These are phyloP conservation scores for Colletotrichum incanum DNA, from an alignment of 2,329 filamentous ascomycete species.

Conservation along the genomic window DNA sequence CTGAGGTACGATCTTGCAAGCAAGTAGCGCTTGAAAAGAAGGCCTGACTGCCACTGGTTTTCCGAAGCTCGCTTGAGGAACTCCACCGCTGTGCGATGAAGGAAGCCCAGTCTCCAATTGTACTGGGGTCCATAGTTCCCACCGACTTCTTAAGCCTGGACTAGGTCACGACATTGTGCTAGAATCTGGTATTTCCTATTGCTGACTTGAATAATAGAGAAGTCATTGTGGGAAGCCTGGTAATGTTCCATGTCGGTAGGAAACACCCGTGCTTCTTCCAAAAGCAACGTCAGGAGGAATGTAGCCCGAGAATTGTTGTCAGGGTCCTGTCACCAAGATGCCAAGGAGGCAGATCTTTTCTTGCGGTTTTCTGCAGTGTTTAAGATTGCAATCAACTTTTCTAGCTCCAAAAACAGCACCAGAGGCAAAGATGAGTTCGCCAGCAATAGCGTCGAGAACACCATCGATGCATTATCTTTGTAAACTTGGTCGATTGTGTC, in stretches of 20 bases:
- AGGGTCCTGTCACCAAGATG: too few species aligned
- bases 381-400: neutral
- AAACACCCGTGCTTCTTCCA: too few species aligned
- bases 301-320: too few species aligned
- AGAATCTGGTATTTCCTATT: neutral
- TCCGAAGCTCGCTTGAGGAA: neutral
- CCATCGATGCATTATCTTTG: neutral
- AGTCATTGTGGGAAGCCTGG: too few species aligned
- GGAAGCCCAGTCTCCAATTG: conserved; percentile 5
- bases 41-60: neutral
- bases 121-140: neutral
- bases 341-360: too few species aligned
- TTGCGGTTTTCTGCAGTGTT: neutral
- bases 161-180: conserved; percentile 9
- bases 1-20: neutral
- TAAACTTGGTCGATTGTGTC: conserved; percentile 29
- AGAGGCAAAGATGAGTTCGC: neutral
- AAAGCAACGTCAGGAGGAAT: neutral
- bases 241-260: neutral
- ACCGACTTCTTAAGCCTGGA: conserved; percentile 5
- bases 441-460: conserved; percentile 22
- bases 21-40: neutral
- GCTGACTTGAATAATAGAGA: neutral
- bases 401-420: neutral
- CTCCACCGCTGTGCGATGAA: conserved; percentile 19